Base-by-base conservation (phyloP, 768 basidiomycete species). In the Tylopilus plumbeoviolaceoides region DNA sequence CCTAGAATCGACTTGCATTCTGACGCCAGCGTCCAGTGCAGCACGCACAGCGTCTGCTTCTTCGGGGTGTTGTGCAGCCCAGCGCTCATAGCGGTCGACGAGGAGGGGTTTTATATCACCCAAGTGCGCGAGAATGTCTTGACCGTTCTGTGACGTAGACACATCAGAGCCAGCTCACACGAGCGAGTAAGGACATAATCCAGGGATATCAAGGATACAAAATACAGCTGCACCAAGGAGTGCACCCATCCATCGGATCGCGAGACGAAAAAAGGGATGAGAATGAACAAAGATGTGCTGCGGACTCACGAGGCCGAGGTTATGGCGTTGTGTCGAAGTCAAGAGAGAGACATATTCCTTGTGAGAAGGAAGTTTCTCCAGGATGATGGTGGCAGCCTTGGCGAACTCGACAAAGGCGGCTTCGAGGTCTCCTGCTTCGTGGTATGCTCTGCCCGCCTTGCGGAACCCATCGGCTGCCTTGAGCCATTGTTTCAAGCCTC, bases 311-410 rank as follows among this genome's bases (percentile, higher is more conserved):
- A 82, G 67, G 30, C 75, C 78, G 17, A 91, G 76, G 67, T 89
- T 88, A 47, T 80, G 72, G 48, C 83, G 76, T 61, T 91, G 89
- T 11, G 75, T 72, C 7, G 70, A 49, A 42, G 66, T 83, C 59
- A 92, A 67, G 42, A 82, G 66, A 1, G 71, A 72, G 31, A 76
- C 60, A 64, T 86, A 91, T 41, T 89, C 83, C 48, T 76, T 72
- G 70, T 91, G 90, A 1, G 73, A 71, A 0, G 89, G 89, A n/a
- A 92, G 72, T 58, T 80, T 84, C 72, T 92, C 88, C 11, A 89
- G 78, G 6, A 90, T 86, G 52, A 91, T 72, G 1, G 86, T 89
- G 0, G 88, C 88, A 9, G 89, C 86, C 54, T 76, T 81, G 3
- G 89, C 89, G 46, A 79, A 81, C 55, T 82, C 76, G 17, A 91